Evolutionary conservation across 106 monocot genomes (phyloP), one percentile per base, ranked within the genome.

Genomic region (Allium cepa): DNA sequence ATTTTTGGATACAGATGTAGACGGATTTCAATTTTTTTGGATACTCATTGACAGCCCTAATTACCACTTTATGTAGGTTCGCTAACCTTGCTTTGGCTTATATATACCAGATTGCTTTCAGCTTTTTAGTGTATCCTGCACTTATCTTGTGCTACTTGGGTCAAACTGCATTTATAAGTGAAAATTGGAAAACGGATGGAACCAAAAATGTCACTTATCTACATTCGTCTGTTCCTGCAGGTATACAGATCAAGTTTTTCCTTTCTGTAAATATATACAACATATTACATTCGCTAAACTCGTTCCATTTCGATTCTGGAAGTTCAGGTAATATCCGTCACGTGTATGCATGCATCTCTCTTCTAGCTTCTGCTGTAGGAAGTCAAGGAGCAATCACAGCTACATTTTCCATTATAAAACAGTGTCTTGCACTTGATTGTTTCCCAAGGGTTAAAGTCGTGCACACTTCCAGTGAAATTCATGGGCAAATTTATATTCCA

Each of bases 401-500:
- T 18, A 84, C 87, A 16, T 92, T 92, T 71, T 88, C 92, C 3
- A 82, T 92, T 46, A 88, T 92, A 60, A 92, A 87, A 52, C 92
- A 92, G 61, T 82, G 82, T 56, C 76, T 74, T 16, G 77, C 87
- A 26, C 73, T 88, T 26, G 73, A 79, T 11, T 87, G 84, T 75
- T 92, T 87, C 15, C 92, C 92, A 2, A 78, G 71, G 56, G 79
- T 92, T 74, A 92, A 87, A 77, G 80, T 92, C 11, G 64, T 92
- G 14, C 88, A 92, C 66, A 92, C 92, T n/a, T 92, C 92, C n/a
- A 76, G 68, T 6, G 76, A 77, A 14, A 63, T 87, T 53, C 82
- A 87, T 64, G 92, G 92, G 13, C 92, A 92, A 56, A 80, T 92
- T 45, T 92, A 92, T 49, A 88, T 92, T 48, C 92, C 92, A 0